Percentiles rank a stretch among this genome's conserved stretches.
Evolutionary conservation across 140 eudicot species (phyloP).

Genomic region (Senecio squalidus): DNA sequence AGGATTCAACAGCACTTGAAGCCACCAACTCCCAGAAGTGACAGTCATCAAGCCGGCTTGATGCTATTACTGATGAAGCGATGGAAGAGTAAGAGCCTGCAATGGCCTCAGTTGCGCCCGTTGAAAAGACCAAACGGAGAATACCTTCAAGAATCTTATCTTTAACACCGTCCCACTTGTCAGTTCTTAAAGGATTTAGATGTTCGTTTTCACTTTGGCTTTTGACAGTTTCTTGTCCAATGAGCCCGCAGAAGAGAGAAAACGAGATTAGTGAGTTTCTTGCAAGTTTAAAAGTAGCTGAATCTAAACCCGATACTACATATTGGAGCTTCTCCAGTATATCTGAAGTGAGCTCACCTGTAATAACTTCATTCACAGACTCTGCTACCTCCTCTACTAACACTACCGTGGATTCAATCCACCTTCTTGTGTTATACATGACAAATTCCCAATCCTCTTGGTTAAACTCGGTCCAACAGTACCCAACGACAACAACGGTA

Average conservation of each 20-base stretch:
- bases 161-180: constrained; percentile 47
- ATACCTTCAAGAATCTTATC: constrained; percentile 71
- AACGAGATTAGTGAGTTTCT: constrained; percentile 60
- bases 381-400: constrained; percentile 85
- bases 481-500: constrained; percentile 52
- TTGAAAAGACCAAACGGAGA: constrained; percentile 78
- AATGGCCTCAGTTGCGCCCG: constrained; percentile 80
- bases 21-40: constrained; percentile 85
- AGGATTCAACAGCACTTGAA: constrained; percentile 53
- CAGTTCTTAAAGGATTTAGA: constrained; percentile 38
- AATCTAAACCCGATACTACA: constrained; percentile 31
- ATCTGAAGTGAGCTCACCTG: constrained; percentile 22
- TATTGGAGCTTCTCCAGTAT: constrained; percentile 39
- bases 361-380: constrained; percentile 50
- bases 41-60: constrained; percentile 42
- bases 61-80: constrained; percentile 57
- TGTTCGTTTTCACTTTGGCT: constrained; percentile 25
- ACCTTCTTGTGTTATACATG: constrained; percentile 57
- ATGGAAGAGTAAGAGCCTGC: constrained; percentile 42
- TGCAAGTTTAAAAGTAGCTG: constrained; percentile 44
- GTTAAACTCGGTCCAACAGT: constrained; percentile 78
- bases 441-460: constrained; percentile 92
- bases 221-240: constrained; percentile 23
- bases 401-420: constrained; percentile 84
- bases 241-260: constrained; percentile 41